Evolutionary conservation across 331 rosid genomes (phyloP), one percentile per base, ranked within the genome.

Genomic region (Pyracantha coccinea): DNA sequence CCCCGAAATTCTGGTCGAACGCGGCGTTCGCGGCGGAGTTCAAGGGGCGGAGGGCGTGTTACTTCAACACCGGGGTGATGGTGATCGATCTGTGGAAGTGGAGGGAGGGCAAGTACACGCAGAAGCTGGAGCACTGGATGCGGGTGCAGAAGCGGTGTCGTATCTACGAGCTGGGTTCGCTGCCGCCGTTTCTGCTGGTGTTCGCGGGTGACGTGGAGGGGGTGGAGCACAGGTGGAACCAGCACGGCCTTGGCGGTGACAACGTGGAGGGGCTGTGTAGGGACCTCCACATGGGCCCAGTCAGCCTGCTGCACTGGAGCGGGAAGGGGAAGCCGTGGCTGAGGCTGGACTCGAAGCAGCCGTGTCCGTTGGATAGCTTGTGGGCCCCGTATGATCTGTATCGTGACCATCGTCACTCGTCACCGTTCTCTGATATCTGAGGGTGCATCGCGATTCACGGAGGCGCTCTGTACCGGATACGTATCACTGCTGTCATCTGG

Each of bases 281-380:
- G 11, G 87, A 91, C 69, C 89, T 93, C 32, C 98, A 93, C 32
- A 90, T 94, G 1, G 98, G 98, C 16, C 97, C 96, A 6, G 97
- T 89, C 52, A 93, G 98, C 70, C 75, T 93, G 6, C 85, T 93
- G 27, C 98, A 93, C 66, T 93, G 98, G 98, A 93, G 98, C 69
- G 98, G 98, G 6, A 93, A 93, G 31, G 98, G 98, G 32, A 93
- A 93, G 80, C 98, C 98, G 0, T 93, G 98, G 98, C 86, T 91
- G 19, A 79, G 98, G 53, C 78, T 93, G 60, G 97, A 93, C 80
- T 85, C 97, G 0, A 91, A 85, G 80, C 83, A 79, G 70, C 96
- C 96, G 0, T 93, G 98, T 67, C 97, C 97, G 14, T 75, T 91
- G 81, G 98, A 93, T 83, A 88, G 91, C 59, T 45, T 93, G 25